Evolutionary conservation across 2,329 filamentous ascomycete species (phyloP).

Genomic region (Ceratocystis diversiconidia): DNA sequence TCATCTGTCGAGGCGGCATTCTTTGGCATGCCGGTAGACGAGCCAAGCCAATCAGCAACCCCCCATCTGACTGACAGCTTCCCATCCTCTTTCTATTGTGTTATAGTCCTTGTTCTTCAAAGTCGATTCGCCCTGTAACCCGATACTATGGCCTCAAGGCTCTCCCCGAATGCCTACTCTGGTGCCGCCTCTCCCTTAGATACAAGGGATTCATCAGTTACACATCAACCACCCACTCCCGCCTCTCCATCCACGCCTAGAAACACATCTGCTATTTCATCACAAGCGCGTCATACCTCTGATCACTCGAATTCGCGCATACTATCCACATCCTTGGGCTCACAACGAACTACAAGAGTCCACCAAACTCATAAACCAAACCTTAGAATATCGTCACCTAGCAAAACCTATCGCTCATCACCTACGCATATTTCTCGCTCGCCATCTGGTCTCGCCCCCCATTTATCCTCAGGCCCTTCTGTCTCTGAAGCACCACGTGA

Average conservation of each 20-base stretch:
- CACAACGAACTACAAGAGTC: conserved; percentile 44
- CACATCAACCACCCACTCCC: conserved; percentile 27
- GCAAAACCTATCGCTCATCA: neutral
- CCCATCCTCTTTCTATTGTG: neutral
- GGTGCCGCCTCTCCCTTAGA: conserved; percentile 25
- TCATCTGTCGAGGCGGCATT: conserved; percentile 9
- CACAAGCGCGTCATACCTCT: conserved; percentile 49
- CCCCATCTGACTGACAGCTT: neutral
- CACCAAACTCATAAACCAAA: conserved; percentile 37
- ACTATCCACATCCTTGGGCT: conserved; percentile 13
- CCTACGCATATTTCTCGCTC: conserved; percentile 23
- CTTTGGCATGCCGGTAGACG: neutral
- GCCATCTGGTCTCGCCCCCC: conserved; percentile 39
- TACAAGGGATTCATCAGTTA: conserved; percentile 36
- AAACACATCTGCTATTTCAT: conserved; percentile 26
- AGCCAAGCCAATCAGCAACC: neutral
- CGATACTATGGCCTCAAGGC: conserved; percentile 13
- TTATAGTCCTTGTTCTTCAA: conserved; percentile 1
- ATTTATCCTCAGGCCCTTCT: neutral
- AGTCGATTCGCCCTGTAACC: neutral
- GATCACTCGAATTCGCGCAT: neutral
- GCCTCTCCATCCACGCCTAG: conserved; percentile 27
- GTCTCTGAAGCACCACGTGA: conserved; percentile 16
- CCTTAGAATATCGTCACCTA: conserved; percentile 23
- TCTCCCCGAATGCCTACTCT: conserved; percentile 12